Conservation (phyloP, 2,329 filamentous ascomycete species). For the Penicillium thymicola region DNA sequence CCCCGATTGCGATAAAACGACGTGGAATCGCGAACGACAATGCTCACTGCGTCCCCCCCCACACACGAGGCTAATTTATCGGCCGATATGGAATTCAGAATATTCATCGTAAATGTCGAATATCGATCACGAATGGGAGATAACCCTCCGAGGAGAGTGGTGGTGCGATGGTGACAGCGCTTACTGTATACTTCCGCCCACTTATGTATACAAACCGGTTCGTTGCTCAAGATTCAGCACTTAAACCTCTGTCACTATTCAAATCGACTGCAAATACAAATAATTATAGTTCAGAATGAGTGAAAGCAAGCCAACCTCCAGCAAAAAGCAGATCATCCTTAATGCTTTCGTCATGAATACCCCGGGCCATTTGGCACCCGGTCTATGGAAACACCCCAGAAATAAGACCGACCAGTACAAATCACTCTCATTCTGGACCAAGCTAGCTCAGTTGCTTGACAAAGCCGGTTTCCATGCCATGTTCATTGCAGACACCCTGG, state of each 20-base stretch:
- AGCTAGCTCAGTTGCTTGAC: slow-evolving; percentile 45
- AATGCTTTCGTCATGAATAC: slow-evolving; percentile 46
- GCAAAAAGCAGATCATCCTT: slow-evolving; percentile 37
- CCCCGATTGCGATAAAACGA: slow-evolving; percentile 5
- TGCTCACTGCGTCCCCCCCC: background rate
- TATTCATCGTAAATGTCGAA: background rate
- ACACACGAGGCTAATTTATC: background rate
- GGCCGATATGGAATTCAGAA: slow-evolving; percentile 1
- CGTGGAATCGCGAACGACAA: slow-evolving; percentile 1
- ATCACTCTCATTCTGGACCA: slow-evolving; percentile 45
- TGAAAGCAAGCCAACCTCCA: background rate
- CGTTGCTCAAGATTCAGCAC: background rate
- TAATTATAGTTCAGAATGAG: background rate
- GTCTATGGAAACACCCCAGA: slow-evolving; percentile 30
- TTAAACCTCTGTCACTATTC: background rate
- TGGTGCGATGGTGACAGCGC: background rate
- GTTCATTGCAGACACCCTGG: slow-evolving; percentile 48
- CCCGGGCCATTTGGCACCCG: slow-evolving; percentile 41
- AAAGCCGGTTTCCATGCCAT: slow-evolving; percentile 47
- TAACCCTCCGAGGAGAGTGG: background rate
- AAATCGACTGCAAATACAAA: background rate
- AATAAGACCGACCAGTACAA: slow-evolving; percentile 33
- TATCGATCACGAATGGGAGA: background rate
- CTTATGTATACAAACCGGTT: background rate
- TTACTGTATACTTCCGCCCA: background rate